Evolutionary conservation across 2,329 filamentous ascomycete genomes (phyloP).

Genomic region (Trichoderma asperellum): DNA sequence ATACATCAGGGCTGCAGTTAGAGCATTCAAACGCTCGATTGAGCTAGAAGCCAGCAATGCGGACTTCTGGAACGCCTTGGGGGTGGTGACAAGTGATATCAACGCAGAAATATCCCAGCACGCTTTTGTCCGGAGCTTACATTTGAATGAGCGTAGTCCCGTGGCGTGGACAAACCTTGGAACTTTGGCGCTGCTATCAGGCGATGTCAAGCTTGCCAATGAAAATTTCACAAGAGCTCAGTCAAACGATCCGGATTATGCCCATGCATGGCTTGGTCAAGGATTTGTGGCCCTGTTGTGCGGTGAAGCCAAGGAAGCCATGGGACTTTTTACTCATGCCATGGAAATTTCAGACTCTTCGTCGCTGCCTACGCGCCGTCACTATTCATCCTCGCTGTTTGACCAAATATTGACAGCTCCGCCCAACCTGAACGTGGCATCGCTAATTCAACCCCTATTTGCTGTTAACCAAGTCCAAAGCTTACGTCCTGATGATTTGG

Average conservation of each 20-base stretch:
- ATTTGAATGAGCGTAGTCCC: constrained; percentile 85
- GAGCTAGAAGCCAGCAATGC: constrained; percentile 92
- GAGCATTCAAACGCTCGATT: constrained; percentile 93
- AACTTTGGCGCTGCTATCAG: constrained; percentile 80
- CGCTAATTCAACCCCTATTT: constrained; percentile 83
- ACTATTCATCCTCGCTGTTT: constrained; percentile 81
- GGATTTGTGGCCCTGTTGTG: constrained; percentile 79
- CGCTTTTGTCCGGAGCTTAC: constrained; percentile 87
- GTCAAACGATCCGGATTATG: constrained; percentile 91
- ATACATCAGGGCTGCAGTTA: constrained; percentile 79
- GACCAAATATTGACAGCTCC: constrained; percentile 72
- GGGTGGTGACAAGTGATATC: constrained; percentile 83
- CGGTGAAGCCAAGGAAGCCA: constrained; percentile 76
- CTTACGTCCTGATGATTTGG: constrained; percentile 70
- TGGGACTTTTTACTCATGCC: constrained; percentile 87
- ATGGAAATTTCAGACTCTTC: constrained; percentile 88
- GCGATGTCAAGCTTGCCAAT: constrained; percentile 84
- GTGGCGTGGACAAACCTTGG: constrained; percentile 91
- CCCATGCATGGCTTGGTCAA: constrained; percentile 92
- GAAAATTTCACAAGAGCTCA: constrained; percentile 88
- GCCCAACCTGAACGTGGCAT: constrained; percentile 55
- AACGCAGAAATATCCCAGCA: constrained; percentile 91
- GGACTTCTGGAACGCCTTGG: constrained; percentile 96
- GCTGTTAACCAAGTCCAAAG: constrained; percentile 79
- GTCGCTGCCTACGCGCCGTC: constrained; percentile 71